Conservation (phyloP, 2,329 filamentous ascomycete species). For the Aspergillus jensenii region DNA sequence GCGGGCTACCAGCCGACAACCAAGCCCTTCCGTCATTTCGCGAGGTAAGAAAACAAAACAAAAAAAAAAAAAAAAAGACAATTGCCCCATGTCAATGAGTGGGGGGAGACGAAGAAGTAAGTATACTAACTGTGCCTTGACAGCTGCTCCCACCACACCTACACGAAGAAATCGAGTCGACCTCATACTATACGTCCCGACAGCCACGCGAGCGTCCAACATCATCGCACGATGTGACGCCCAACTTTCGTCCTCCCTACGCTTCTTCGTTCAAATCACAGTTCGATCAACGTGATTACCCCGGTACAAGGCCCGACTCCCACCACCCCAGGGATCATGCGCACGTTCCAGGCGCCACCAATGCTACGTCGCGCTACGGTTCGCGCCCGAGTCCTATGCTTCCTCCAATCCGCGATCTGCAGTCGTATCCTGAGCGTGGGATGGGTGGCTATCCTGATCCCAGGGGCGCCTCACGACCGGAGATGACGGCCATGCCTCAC, state of each 20-base stretch:
- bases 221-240: constrained; percentile 31
- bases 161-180: constrained; percentile 44
- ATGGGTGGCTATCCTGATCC: constrained; percentile 28
- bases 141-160: constrained; percentile 42
- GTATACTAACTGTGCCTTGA: constrained; percentile 6
- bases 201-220: constrained; percentile 30
- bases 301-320: constrained; percentile 20
- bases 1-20: constrained; percentile 30
- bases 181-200: constrained; percentile 32
- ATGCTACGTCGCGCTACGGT: constrained; percentile 20
- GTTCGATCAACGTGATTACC: constrained; percentile 28
- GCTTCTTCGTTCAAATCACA: constrained; percentile 21
- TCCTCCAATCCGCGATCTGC: constrained; percentile 38
- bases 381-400: constrained; percentile 38
- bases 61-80: not conserved
- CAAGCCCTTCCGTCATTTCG: constrained; percentile 40
- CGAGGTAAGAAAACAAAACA: constrained; percentile 30
- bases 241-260: constrained; percentile 30
- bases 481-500: constrained; percentile 22
- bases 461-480: constrained; percentile 26
- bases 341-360: constrained; percentile 18
- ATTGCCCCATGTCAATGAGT: not conserved
- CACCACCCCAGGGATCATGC: constrained; percentile 22
- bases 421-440: constrained; percentile 31
- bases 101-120: not conserved